Percentiles rank a stretch among this genome's conserved stretches.
Evolutionary conservation across 257 asterid genomes (phyloP).

Genomic region (Parsonsia alboflavescens): DNA sequence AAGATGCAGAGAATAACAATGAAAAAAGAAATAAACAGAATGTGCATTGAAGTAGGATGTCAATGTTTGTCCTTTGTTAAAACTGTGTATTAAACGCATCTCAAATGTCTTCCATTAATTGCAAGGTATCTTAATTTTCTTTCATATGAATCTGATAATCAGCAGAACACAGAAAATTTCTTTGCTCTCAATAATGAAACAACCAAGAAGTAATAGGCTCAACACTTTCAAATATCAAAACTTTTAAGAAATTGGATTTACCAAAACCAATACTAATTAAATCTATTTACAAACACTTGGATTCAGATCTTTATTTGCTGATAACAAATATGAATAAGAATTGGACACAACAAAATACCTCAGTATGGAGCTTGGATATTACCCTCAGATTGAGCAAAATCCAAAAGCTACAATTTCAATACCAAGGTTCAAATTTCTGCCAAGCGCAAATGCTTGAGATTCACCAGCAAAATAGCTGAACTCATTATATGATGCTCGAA

Average conservation of each 20-base stretch:
- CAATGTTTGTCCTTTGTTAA: not conserved
- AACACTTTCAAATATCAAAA: slow-evolving; percentile 10
- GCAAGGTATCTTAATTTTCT: not conserved
- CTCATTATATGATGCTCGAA: not conserved
- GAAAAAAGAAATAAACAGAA: not conserved
- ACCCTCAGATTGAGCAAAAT: slow-evolving; percentile 19
- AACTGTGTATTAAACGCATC: not conserved
- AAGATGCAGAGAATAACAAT: not conserved
- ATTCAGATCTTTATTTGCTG: slow-evolving; percentile 13
- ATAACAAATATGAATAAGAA: slow-evolving; percentile 14
- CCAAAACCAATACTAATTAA: not conserved
- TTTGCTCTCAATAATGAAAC: not conserved
- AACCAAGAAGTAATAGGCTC: not conserved
- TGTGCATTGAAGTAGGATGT: not conserved
- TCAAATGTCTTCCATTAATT: not conserved
- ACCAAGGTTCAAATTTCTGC: slow-evolving; percentile 15
- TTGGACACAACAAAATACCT: slow-evolving; percentile 30
- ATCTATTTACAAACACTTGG: slow-evolving; percentile 24
- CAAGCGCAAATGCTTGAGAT: slow-evolving; percentile 8
- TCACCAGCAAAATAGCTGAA: slow-evolving; percentile 14
- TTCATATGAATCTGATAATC: slow-evolving; percentile 2
- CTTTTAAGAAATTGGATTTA: slow-evolving; percentile 3
- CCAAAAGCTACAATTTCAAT: slow-evolving; percentile 14
- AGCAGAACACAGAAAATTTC: not conserved
- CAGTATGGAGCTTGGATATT: slow-evolving; percentile 13